Evolutionary conservation across 2,329 filamentous ascomycete species (phyloP), one percentile per base, ranked within the genome.

Genomic region (Seiridium unicorne): DNA sequence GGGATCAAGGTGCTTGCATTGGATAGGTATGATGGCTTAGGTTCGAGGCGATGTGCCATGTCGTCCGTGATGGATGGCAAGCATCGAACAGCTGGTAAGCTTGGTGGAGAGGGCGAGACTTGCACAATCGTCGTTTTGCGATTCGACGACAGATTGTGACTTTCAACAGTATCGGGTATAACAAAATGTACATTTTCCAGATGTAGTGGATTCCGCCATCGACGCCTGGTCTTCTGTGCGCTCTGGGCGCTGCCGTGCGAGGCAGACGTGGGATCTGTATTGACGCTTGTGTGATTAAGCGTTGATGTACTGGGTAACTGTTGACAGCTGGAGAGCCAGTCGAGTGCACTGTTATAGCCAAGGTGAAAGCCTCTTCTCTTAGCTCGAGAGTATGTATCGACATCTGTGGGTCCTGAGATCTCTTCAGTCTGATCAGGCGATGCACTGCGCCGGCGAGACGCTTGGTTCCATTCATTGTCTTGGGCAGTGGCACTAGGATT

Each of bases 71-170:
- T 57, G 4, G 56, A 56, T 18, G 60, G 53, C 36, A 49, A 35
- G 6, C 44, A 44, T 11, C 48, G 47, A 3, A 48, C 48, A 18
- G 51, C 51, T 7, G 59, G 47, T 13, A 54, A 59, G 13, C 40
- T 58, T 11, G 55, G 55, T 18, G 51, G 51, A n/a, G 66, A 62
- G 8, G 51, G 51, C 32, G 67, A 63, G 11, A 67, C 57, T 47
- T 72, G 69, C 36, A 72, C 60, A 8, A 72, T 57, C 4, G 69
- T 68, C 40, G 64, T 65, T 47, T 72, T 69, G 34, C 70, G 67
- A 57, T 70, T 68, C 18, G 63, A 61, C 2, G 57, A 58, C 13
- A 66, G 64, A 3, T 51, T 66, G n/a, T 59, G 57, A 4, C 26
- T 18, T 36, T 58, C 59, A 26, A 61, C 40, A 10, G 46, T 53